Conservation (phyloP, 306 rosid species). For the Rosa rugosa region DNA sequence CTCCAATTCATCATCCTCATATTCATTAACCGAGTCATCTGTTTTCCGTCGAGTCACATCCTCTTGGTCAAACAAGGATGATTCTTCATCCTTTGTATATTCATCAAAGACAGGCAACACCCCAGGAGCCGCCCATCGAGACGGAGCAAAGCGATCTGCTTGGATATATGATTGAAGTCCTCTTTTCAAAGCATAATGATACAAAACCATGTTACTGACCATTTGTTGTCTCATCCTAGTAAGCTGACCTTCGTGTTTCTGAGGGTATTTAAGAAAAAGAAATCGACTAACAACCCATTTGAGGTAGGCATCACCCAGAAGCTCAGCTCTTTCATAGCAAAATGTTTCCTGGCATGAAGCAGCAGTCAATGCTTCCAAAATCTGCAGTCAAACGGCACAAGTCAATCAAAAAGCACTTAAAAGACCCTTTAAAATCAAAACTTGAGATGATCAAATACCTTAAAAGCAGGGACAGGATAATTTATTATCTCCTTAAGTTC, state of each 20-base stretch:
- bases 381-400: conserved; percentile 47
- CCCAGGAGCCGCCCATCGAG: conserved; percentile 99
- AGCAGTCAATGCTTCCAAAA: conserved; percentile 98
- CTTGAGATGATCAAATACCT: conserved; percentile 50
- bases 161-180: conserved; percentile 95
- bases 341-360: conserved; percentile 99
- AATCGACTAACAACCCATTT: conserved; percentile 98
- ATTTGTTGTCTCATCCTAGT: conserved; percentile 98
- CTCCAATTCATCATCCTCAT: conserved; percentile 74
- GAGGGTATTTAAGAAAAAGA: conserved; percentile 92
- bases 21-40: conserved; percentile 35
- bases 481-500: conserved; percentile 73
- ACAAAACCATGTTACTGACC: conserved; percentile 97
- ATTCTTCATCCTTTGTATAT: conserved; percentile 82
- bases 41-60: conserved; percentile 35
- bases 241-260: conserved; percentile 99
- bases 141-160: conserved; percentile 98
- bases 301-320: conserved; percentile 98
- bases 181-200: conserved; percentile 77
- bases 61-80: conserved; percentile 75
- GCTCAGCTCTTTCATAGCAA: conserved; percentile 99
- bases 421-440: conserved; percentile 24
- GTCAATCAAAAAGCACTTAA: conserved; percentile 25
- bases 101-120: conserved; percentile 94
- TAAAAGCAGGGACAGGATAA: conserved; percentile 66